Evolutionary conservation across 306 rosid genomes (phyloP), one percentile per base, ranked within the genome.

Genomic region (Betula pendula): DNA sequence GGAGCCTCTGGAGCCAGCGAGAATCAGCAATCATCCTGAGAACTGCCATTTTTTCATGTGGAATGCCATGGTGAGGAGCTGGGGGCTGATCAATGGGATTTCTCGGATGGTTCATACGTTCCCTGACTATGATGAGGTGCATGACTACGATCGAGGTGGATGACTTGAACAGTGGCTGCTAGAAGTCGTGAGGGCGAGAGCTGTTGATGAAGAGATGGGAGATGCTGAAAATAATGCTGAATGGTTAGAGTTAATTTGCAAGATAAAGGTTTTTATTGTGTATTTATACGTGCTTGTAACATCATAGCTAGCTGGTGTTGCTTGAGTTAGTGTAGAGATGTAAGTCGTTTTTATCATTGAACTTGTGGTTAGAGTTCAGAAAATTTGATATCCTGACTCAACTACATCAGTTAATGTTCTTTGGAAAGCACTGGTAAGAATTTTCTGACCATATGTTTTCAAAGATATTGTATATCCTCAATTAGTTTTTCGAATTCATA

Each of bases 41-140:
- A 89, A 91, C 75, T 93, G 97, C 97, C 97, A 0, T 87, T 92
- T 86, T 84, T 95, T 90, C 92, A 83, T 20, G 96, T 92, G 75
- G 91, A 89, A 31, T 83, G 91, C 87, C 90, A 50, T 55, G 98
- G 98, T 1, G 97, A 92, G 84, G 97, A 95, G 82, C 87, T 95
- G n/a, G 96, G 96, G 67, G 82, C 88, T n/a, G 84, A 88, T 68
- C 90, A 88, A 14, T 90, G 88, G 84, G 89, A 85, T 73, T 84
- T 68, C 58, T 76, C 94, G 2, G 91, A 89, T 69, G 71, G 80
- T 74, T 73, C 87, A 35, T 75, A 86, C 65, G 76, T 84, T 84
- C 71, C 93, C 81, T 25, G 92, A 92, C 71, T 87, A 90, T 45
- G 92, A 88, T 51, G 97, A 90, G 70, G 90, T 84, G 77, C 44